These are phyloP conservation scores for Cytospora paraplurivora DNA, from an alignment of 2,329 filamentous ascomycete genomes.

Conservation along the genomic window DNA sequence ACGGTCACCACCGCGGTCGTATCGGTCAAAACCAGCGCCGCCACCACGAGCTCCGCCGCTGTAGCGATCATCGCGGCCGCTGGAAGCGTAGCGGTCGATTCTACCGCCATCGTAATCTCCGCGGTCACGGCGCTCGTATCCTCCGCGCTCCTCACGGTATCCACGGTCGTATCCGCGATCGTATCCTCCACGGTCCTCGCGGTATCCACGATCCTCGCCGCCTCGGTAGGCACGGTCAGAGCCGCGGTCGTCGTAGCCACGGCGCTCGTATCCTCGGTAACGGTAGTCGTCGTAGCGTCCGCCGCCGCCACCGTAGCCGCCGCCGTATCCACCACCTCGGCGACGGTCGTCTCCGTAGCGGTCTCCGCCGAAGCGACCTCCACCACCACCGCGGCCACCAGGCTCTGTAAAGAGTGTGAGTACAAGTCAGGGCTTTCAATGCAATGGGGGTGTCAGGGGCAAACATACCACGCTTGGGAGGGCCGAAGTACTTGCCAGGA, in stretches of 20 bases:
- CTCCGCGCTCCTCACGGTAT: slow-evolving; percentile 36
- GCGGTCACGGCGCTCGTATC: slow-evolving; percentile 42
- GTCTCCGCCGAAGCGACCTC: slow-evolving; percentile 53
- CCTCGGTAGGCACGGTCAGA: slow-evolving; percentile 25
- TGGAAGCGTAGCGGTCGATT: slow-evolving; percentile 44
- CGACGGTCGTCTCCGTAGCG: slow-evolving; percentile 65
- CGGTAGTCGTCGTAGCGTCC: slow-evolving; percentile 45
- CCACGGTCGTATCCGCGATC: slow-evolving; percentile 36
- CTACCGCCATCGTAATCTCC: slow-evolving; percentile 36
- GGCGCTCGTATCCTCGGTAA: slow-evolving; percentile 31
- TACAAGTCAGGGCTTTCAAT: slow-evolving; percentile 41
- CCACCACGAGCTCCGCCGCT: slow-evolving; percentile 23
- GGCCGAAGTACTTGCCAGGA: slow-evolving; percentile 98
- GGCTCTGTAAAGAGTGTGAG: slow-evolving; percentile 50
- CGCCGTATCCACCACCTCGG: slow-evolving; percentile 62
- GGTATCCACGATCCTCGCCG: slow-evolving; percentile 33
- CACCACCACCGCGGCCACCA: slow-evolving; percentile 54
- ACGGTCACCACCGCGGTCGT: slow-evolving; percentile 30
- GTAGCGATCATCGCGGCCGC: slow-evolving; percentile 30
- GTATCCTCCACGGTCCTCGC: slow-evolving; percentile 39
- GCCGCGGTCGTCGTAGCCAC: slow-evolving; percentile 35
- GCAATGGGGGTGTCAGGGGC: slow-evolving; percentile 41
- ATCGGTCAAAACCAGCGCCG: slow-evolving; percentile 21
- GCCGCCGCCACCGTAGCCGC: slow-evolving; percentile 48
- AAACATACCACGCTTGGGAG: slow-evolving; percentile 88